Evolutionary conservation across 208 protist species (phyloP), one percentile per base, ranked within the genome.

Genomic region (Leishmania braziliensis): DNA sequence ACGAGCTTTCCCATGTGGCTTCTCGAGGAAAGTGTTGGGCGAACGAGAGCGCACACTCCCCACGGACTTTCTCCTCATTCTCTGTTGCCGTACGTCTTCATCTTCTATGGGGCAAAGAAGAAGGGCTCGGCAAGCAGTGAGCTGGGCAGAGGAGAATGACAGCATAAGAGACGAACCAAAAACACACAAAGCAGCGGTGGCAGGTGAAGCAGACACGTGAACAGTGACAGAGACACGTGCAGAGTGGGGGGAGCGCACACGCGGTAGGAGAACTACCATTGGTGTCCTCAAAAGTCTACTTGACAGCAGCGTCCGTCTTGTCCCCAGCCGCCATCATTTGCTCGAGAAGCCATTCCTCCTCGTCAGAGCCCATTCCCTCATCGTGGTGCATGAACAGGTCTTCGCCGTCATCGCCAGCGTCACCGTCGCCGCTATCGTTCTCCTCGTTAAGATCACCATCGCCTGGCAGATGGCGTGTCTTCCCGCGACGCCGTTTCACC

Each of bases 301-400:
- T 58, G 8, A 53, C 48, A 48, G 48, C 51, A 56, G 51, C 43
- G 29, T 53, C 53, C 3, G 39, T n/a, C 48, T 68, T 51, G 3
- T 62, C 78, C 0, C 46, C 56, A 16, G 81, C 48, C 18, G 16
- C 53, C 84, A 97, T 86, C 92, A 97, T 96, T 84, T 97, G 94
- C 76, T 97, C 80, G 54, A 97, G 79, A 5, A 97, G 75, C 92
- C 94, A 97, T 72, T 83, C 94, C 83, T 97, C 92, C 82, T 97
- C 92, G 39, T 95, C 94, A 6, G 84, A 62, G 9, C 85, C 77
- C 79, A 97, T 90, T 46, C 77, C 89, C 0, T 93, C 88, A 50
- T 95, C 93, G 46, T 89, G 85, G 75, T 93, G 84, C 20, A 90
- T 51, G 74, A 95, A 95, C 8, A 91, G 36, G n/a, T 83, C 66